Evolutionary conservation across 2,329 filamentous ascomycete species (phyloP).

Genomic region (Talaromyces albobiverticillius): DNA sequence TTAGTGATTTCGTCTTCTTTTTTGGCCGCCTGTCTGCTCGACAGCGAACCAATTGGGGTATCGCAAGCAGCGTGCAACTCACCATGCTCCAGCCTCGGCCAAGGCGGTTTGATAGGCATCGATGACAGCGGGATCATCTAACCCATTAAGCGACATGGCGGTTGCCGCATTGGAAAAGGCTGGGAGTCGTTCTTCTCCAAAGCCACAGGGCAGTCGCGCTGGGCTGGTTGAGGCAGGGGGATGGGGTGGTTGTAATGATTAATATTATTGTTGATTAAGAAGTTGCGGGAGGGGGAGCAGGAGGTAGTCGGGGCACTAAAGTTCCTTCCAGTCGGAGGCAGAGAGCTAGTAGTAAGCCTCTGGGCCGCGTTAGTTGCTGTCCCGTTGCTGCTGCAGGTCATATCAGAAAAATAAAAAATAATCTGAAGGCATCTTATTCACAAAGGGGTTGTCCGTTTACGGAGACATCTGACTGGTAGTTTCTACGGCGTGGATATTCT

Average conservation of each 20-base stretch:
- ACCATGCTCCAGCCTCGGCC: constrained; percentile 92
- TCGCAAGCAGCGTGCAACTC: constrained; percentile 38
- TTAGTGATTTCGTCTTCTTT: constrained; percentile 12
- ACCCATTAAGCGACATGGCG: constrained; percentile 90
- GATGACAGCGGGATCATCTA: constrained; percentile 76
- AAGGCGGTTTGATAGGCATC: constrained; percentile 80
- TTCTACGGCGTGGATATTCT: too few species aligned
- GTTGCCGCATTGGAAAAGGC: constrained; percentile 33
- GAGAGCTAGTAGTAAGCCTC: too few species aligned
- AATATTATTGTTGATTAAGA: background rate
- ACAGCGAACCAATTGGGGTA: background rate
- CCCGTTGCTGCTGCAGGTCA: background rate
- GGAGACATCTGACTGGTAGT: too few species aligned
- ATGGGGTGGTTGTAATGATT: too few species aligned
- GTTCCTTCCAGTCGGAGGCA: too few species aligned
- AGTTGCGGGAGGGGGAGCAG: constrained; percentile 1
- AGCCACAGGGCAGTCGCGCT: background rate
- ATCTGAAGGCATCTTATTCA: background rate
- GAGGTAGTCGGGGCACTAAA: background rate
- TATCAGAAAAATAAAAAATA: too few species aligned
- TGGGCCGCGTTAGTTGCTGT: background rate
- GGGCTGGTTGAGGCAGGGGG: too few species aligned
- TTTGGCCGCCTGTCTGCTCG: too few species aligned
- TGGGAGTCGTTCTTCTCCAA: constrained; percentile 3
- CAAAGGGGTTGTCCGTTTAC: background rate